These are phyloP conservation scores for Astrothelium macrocarpum DNA, from an alignment of 495 filamentous ascomycete genomes.

Conservation along the genomic window DNA sequence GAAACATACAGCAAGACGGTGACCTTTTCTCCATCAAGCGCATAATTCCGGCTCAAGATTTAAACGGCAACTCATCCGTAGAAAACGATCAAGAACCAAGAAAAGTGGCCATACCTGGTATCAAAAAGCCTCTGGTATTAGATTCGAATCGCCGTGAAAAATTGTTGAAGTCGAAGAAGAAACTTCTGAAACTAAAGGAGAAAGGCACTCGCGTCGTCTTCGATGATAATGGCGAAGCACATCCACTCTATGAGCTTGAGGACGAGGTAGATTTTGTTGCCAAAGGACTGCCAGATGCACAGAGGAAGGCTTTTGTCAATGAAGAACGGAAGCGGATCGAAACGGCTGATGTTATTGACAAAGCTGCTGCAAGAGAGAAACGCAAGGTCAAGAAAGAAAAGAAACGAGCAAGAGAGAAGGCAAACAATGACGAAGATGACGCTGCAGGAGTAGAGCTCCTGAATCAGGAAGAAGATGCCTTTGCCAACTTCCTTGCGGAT, in stretches of 20 bases:
- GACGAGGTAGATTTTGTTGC: constrained; percentile 68
- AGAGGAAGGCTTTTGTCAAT: constrained; percentile 67
- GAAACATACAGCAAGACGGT: constrained; percentile 46
- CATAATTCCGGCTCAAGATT: constrained; percentile 47
- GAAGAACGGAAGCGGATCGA: constrained; percentile 61
- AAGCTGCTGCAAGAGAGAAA: constrained; percentile 68
- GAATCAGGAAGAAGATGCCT: constrained; percentile 19
- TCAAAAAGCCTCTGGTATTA: constrained; percentile 59
- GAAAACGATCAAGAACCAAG: constrained; percentile 30
- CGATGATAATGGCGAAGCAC: constrained; percentile 81
- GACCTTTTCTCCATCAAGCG: constrained; percentile 89
- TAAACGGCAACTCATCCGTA: constrained; percentile 18
- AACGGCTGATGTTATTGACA: constrained; percentile 71
- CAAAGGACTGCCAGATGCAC: constrained; percentile 61
- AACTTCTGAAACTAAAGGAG: constrained; percentile 70
- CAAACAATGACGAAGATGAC: constrained; percentile 38
- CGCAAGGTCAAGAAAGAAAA: constrained; percentile 79
- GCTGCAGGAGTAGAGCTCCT: constrained; percentile 23
- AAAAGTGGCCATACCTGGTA: constrained; percentile 35
- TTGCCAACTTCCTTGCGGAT: constrained; percentile 29
- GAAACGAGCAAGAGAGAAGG: constrained; percentile 64
- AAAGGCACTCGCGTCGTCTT: constrained; percentile 76
- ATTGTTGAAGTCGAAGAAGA: constrained; percentile 79
- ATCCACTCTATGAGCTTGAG: constrained; percentile 78
- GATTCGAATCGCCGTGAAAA: constrained; percentile 92